phyloP scores from a whole-genome alignment of 192 early-diverging fungal species.

The Coemansia sp. region DNA sequence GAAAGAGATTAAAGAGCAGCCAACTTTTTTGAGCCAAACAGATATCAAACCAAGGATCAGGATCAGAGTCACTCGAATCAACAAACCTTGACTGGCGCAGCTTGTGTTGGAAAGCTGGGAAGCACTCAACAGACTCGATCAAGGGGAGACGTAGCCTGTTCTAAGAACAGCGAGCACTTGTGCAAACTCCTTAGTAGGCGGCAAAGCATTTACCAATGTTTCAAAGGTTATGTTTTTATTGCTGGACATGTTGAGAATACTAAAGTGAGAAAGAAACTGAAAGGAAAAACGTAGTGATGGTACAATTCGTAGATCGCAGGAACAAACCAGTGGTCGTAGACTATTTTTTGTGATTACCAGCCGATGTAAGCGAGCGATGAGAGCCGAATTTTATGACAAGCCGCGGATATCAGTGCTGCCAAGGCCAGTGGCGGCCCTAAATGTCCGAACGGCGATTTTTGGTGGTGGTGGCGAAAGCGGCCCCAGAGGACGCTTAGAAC shows the following conservation, averaged over 20 bases:
- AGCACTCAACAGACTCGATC: too few species aligned
- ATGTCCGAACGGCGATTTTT: constrained; percentile 1
- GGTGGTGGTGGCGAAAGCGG: neutral
- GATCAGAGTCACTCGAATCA: neutral
- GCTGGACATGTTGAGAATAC: constrained; percentile 9
- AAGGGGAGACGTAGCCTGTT: neutral
- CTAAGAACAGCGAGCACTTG: neutral
- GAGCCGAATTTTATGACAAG: constrained; percentile 7
- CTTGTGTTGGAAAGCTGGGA: neutral
- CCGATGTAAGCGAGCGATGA: neutral
- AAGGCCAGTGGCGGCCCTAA: neutral
- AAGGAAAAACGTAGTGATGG: neutral
- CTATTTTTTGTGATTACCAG: too few species aligned
- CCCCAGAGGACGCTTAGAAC: neutral
- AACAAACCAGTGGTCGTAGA: neutral
- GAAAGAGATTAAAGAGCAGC: too few species aligned
- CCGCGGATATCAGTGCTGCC: neutral
- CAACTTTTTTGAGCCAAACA: too few species aligned
- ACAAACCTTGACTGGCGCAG: neutral
- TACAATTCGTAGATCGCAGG: constrained; percentile 7
- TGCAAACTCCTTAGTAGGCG: neutral
- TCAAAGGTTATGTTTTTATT: neutral
- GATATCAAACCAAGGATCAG: too few species aligned
- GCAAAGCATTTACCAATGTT: neutral
- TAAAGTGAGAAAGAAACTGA: neutral